These are phyloP conservation scores for Malassezia nana DNA, from an alignment of 1,284 basidiomycete species.

Conservation along the genomic window DNA sequence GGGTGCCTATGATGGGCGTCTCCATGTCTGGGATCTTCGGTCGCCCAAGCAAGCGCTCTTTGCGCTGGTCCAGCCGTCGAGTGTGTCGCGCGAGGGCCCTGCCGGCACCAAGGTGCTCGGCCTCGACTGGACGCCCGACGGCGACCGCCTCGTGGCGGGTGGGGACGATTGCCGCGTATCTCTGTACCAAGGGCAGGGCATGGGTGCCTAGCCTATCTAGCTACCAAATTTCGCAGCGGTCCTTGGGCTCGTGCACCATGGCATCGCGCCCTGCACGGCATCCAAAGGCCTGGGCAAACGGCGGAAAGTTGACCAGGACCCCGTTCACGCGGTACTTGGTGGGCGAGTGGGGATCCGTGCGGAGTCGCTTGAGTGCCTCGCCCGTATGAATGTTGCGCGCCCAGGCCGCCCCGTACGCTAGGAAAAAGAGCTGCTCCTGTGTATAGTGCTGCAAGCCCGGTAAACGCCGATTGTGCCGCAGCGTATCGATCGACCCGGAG, in stretches of 20 bases:
- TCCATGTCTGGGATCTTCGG: conserved; percentile 42
- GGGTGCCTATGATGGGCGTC: conserved; percentile 24
- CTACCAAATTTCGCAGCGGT: conserved; percentile 44
- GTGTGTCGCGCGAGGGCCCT: background rate
- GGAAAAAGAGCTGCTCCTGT: conserved; percentile 49
- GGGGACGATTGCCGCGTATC: conserved; percentile 33
- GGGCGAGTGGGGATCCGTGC: conserved; percentile 45
- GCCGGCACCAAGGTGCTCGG: conserved; percentile 26
- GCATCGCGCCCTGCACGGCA: conserved; percentile 34
- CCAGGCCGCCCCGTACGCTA: conserved; percentile 40
- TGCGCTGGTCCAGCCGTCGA: conserved; percentile 18
- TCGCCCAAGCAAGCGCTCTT: conserved; percentile 40
- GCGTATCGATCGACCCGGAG: conserved; percentile 25
- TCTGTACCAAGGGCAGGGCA: conserved; percentile 11
- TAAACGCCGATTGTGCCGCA: conserved; percentile 37
- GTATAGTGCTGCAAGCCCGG: conserved; percentile 45
- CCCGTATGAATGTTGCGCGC: conserved; percentile 32
- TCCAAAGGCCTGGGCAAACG: conserved; percentile 39
- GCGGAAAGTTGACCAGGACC: conserved; percentile 31
- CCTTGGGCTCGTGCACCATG: conserved; percentile 27
- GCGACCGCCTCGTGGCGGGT: conserved; percentile 36
- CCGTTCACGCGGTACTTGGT: conserved; percentile 40
- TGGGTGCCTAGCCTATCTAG: conserved; percentile 4
- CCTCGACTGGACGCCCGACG: conserved; percentile 34
- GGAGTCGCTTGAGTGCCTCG: conserved; percentile 34